Evolutionary conservation across 768 basidiomycete genomes (phyloP), one percentile per base, ranked within the genome.

Genomic region (Lepiota venenata): DNA sequence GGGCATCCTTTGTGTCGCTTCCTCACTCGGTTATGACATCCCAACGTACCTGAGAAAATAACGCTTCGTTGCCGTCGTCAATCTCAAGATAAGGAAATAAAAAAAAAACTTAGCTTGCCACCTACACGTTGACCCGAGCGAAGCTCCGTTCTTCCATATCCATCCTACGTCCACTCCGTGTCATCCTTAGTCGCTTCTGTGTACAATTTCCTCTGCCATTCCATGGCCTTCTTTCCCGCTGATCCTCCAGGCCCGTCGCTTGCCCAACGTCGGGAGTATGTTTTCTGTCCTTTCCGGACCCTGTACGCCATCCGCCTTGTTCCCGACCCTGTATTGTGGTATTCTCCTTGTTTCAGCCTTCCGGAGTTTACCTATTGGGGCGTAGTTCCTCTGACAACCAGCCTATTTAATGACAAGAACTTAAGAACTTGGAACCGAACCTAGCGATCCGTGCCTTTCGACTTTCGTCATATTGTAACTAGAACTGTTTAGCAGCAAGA

Each of bases 11-110:
- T 35, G 9, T 40, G 27, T 40, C 39, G 38, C 38, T 50, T 18
- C 12, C 39, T 14, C 2, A 12, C 49, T 38, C 16, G 40, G 20
- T 29, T 29, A 50, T 50, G 48, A 50, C 48, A 50, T 40, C 2
- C 14, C 36, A 49, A 21, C 27, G 48, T 50, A 50, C 48, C 49
- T 50, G 49, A 50, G 49, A 50, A 44, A 50, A 50, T 50, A 41
- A 29, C 37, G 35, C 36, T 38, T 37, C 51, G 12, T 52, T 6
- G 41, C 22, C n/a, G 48, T 39, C 37, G 48, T 25, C 45, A 47
- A 29, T 47, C 45, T 29, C 10, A 47, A 27, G 27, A 40, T 16
- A 43, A 14, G 25, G 25, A 5, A 5, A 42, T n/a, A 46, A 40
- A 45, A 40, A 39, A 29, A 32, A 42, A 39, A 29, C 45, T 39